phyloP scores from a whole-genome alignment of 768 basidiomycete genomes.

The Lyophyllum shimeji region DNA sequence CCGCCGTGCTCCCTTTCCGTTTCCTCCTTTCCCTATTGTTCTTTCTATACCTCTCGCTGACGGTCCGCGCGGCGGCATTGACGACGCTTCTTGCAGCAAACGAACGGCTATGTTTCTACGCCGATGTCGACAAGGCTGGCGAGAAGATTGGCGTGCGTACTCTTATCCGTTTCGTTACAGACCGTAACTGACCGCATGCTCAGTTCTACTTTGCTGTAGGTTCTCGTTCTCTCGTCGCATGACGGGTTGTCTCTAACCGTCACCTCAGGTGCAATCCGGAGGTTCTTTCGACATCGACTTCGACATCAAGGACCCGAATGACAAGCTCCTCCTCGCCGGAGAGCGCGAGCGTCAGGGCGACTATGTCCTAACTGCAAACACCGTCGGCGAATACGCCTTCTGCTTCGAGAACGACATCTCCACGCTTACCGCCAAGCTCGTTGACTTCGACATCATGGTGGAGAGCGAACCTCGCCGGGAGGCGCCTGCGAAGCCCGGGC shows the following conservation, averaged over 20 bases:
- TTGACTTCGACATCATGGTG: slow-evolving; percentile 97
- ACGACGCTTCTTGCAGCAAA: slow-evolving; percentile 80
- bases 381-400: slow-evolving; percentile 88
- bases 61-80: slow-evolving; percentile 59
- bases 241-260: not conserved
- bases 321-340: slow-evolving; percentile 86
- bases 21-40: slow-evolving; percentile 30
- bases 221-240: slow-evolving; percentile 11
- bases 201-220: slow-evolving; percentile 97
- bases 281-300: slow-evolving; percentile 97
- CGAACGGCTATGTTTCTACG: slow-evolving; percentile 89
- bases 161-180: not conserved
- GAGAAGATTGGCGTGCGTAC: slow-evolving; percentile 83
- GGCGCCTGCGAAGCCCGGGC: slow-evolving; percentile 83
- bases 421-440: slow-evolving; percentile 88
- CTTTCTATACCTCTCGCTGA: slow-evolving; percentile 33
- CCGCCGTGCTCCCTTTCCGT: not conserved
- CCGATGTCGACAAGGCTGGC: slow-evolving; percentile 93
- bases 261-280: slow-evolving; percentile 84
- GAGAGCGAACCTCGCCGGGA: slow-evolving; percentile 94
- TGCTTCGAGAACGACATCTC: slow-evolving; percentile 99
- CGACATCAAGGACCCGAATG: slow-evolving; percentile 87
- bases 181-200: slow-evolving; percentile 16
- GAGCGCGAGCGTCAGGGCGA: slow-evolving; percentile 91
- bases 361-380: slow-evolving; percentile 94